A percentile compares a stretch with the other conserved stretches of the same genome.
Conservation (phyloP, 2,329 filamentous ascomycete species). For the Reticulascus tulasneorum region DNA sequence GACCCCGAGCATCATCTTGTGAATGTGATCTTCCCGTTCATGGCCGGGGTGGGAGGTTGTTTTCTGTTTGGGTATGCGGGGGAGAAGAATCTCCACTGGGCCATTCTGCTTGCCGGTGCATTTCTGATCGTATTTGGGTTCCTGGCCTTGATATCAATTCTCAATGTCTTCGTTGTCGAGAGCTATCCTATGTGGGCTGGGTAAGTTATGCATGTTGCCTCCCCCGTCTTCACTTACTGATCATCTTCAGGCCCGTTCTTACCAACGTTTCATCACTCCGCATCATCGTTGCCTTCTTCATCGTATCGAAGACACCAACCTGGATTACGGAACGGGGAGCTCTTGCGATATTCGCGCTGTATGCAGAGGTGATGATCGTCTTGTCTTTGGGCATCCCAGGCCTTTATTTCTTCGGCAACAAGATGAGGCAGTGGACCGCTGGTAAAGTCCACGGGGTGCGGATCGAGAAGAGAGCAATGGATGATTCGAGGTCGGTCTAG, state of each 20-base stretch:
- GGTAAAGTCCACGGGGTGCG: constrained; percentile 18
- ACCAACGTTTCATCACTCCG: constrained; percentile 28
- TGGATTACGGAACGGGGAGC: constrained; percentile 23
- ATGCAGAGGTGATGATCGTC: constrained; percentile 26
- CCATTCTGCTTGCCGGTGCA: constrained; percentile 19
- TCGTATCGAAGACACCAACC: constrained; percentile 21
- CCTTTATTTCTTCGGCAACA: constrained; percentile 18
- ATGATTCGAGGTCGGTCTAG: constrained; percentile 6
- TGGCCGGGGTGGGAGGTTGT: constrained; percentile 21
- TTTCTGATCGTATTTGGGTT: constrained; percentile 25
- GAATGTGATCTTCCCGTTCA: constrained; percentile 25
- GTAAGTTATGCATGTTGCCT: not conserved
- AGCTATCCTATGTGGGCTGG: constrained; percentile 22
- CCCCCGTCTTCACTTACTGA: not conserved
- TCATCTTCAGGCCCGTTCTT: constrained; percentile 21
- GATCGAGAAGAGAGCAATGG: constrained; percentile 5
- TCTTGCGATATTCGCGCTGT: constrained; percentile 23
- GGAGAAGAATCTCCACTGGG: constrained; percentile 21
- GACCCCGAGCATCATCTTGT: constrained; percentile 29
- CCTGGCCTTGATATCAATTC: constrained; percentile 21
- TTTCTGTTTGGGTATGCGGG: constrained; percentile 27
- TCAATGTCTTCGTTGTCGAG: constrained; percentile 28
- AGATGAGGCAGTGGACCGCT: constrained; percentile 22
- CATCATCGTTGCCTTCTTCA: constrained; percentile 24
- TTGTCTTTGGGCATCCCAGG: constrained; percentile 22